Conservation (phyloP, 2,329 filamentous ascomycete species). For the Penicillium olsonii region DNA sequence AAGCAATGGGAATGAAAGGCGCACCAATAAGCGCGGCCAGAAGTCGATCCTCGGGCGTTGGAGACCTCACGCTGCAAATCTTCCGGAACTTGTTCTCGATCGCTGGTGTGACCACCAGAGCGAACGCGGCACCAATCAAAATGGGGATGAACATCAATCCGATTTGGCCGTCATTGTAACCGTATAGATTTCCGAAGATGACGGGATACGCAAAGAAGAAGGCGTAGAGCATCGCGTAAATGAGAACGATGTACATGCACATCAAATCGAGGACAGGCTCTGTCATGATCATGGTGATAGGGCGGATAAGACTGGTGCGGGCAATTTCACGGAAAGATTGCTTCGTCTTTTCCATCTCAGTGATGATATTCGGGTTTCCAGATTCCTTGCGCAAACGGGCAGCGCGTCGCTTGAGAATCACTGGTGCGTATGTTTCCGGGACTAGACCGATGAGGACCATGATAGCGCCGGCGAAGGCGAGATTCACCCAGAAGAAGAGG, state of each 20-base stretch:
- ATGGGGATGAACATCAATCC: constrained; percentile 47
- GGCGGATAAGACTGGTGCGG: constrained; percentile 69
- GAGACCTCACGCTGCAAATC: constrained; percentile 60
- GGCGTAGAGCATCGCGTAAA: constrained; percentile 52
- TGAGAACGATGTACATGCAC: constrained; percentile 72
- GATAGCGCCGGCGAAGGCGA: constrained; percentile 32
- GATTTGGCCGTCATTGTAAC: constrained; percentile 37
- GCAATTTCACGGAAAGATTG: constrained; percentile 45
- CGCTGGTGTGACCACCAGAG: constrained; percentile 33
- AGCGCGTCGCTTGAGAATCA: constrained; percentile 37
- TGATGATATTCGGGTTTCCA: constrained; percentile 34
- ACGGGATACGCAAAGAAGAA: constrained; percentile 56
- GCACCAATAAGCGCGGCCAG: constrained; percentile 73
- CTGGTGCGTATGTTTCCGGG: constrained; percentile 39
- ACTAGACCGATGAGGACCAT: constrained; percentile 26
- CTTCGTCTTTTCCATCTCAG: constrained; percentile 33
- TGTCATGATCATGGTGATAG: constrained; percentile 77
- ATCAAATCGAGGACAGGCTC: constrained; percentile 44
- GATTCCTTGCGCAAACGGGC: constrained; percentile 35
- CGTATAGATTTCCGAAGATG: constrained; percentile 72
- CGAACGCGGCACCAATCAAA: constrained; percentile 33
- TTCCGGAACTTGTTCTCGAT: constrained; percentile 76
- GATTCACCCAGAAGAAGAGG: constrained; percentile 37
- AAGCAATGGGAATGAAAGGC: constrained; percentile 65
- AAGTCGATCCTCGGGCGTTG: constrained; percentile 72